Base-by-base conservation (phyloP, 495 filamentous ascomycete species). In the Umbilicaria muhlenbergii region DNA sequence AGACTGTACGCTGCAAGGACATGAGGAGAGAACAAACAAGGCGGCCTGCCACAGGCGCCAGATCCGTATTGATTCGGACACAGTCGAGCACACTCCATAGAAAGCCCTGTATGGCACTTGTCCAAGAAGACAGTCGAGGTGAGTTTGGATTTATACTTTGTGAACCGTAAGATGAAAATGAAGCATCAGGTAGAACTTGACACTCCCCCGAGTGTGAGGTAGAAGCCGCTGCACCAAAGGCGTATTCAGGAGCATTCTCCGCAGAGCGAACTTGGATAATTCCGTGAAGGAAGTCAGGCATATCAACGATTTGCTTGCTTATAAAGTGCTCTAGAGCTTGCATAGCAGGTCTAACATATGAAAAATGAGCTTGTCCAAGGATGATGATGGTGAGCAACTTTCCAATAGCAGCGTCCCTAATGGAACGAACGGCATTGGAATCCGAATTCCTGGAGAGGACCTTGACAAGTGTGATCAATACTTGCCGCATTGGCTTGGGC, bases 401-500 rank as follows among this genome's bases (percentile, higher is more conserved):
- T 11, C 55, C 51, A 11, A 75, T 43, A 16, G 74, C 56, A 34
- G 51, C 46, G 0, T 52, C 40, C 47, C 64, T 68, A 7, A 71
- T 51, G 16, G 48, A 34, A 8, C 24, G 24, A 28, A 28, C 1
- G 8, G 42, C 60, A 35, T 52, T 50, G 13, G 53, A 51, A 40
- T 57, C 56, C 8, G 71, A 68, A 42, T 73, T 71, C 32, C 61
- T 72, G 13, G 53, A 60, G 34, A 78, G 52, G 7, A 77, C 65
- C 15, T 63, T 58, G 32, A 65, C 65, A 41, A 83, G 56, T 36
- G 75, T 68, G 49, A 74, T 65, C 37, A 92, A 58, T 0, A 88
- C 66, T 48, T 85, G 79, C 54, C 78, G 77, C 70, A 87, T 71
- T 24, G 83, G 78, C 41, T 86, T 80, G 19, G 79, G 70, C 45